Base-by-base conservation (phyloP, 2,329 filamentous ascomycete genomes). In the Cladosporium halotolerans region DNA sequence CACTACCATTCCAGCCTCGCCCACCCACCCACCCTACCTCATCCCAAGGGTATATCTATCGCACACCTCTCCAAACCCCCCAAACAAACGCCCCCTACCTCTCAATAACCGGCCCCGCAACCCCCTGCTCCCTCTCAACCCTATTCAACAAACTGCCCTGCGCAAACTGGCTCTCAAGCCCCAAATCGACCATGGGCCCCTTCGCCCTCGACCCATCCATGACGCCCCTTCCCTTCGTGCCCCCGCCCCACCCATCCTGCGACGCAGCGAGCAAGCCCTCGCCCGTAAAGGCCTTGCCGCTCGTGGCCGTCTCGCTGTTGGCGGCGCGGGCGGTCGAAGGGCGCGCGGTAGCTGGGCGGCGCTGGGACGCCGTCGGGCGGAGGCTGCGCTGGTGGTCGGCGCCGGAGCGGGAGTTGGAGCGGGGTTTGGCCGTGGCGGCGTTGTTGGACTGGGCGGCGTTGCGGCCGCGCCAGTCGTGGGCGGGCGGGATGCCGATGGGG, bases 121-220 rank as follows among this genome's bases (percentile, higher is more conserved):
- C 54, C 9, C 61, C 57, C 46, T 63, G 62, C 50, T 62, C 58
- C 54, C 64, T 62, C 14, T 73, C 68, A 14, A 70, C 62, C 53
- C 69, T 67, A 45, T 76, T 73, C 11, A 79, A 70, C 50, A 80
- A 68, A 59, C 76, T 80, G 19, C 71, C 75, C 33, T 70, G 63
- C 9, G 69, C 72, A 58, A 77, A 79, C 57, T 67, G 62, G 38
- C 68, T 68, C 46, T 69, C 66, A 31, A 71, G 71, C 18, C 65
- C 66, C 16, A 75, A 58, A 57, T 76, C 70, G 8, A 78, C 55
- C 69, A 77, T 68, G 1, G 75, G 74, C 2, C 72, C 72, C 47
- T 62, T 68, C 14, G 73, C 73, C 50, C 68, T 70, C 14, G 67
- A 69, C 9, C 72, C 73, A 58, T 73, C 72, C 64, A 73, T 72